phyloP scores from a whole-genome alignment of 2,329 filamentous ascomycete species.

The Hysterium pulicare region DNA sequence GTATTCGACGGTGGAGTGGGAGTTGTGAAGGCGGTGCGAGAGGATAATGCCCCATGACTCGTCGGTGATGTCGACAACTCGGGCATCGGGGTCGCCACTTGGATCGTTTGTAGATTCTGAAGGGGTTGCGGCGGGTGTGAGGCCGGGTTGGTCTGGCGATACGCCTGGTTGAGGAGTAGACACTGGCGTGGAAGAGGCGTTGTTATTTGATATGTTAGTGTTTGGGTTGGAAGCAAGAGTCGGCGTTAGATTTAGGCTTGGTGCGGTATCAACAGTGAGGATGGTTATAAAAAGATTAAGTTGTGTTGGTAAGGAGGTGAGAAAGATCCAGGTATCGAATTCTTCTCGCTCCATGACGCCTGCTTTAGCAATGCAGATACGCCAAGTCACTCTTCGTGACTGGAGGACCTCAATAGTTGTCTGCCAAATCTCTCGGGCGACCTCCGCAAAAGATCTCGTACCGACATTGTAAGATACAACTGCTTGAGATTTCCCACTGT shows the following conservation, averaged over 20 bases:
- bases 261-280: slow-evolving; percentile 63
- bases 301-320: slow-evolving; percentile 35
- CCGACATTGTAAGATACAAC: slow-evolving; percentile 68
- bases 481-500: slow-evolving; percentile 68
- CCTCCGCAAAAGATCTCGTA: slow-evolving; percentile 60
- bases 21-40: slow-evolving; percentile 52
- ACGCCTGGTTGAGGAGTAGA: slow-evolving; percentile 34
- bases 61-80: slow-evolving; percentile 69
- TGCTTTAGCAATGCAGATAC: slow-evolving; percentile 70
- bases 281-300: slow-evolving; percentile 48
- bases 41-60: slow-evolving; percentile 73
- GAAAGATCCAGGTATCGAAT: slow-evolving; percentile 45
- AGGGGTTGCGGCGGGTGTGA: slow-evolving; percentile 66
- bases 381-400: slow-evolving; percentile 69
- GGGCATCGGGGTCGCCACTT: slow-evolving; percentile 57
- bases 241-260: slow-evolving; percentile 61
- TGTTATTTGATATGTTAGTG: slow-evolving; percentile 12
- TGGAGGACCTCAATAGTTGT: slow-evolving; percentile 72
- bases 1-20: slow-evolving; percentile 31
- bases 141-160: slow-evolving; percentile 34
- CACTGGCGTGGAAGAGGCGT: slow-evolving; percentile 30
- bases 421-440: slow-evolving; percentile 75
- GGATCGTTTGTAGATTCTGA: slow-evolving; percentile 49
- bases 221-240: slow-evolving; percentile 23
- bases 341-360: slow-evolving; percentile 66